Conservation (phyloP, 139 green algal genomes). For the Chlamydomonas sphaeroides region DNA sequence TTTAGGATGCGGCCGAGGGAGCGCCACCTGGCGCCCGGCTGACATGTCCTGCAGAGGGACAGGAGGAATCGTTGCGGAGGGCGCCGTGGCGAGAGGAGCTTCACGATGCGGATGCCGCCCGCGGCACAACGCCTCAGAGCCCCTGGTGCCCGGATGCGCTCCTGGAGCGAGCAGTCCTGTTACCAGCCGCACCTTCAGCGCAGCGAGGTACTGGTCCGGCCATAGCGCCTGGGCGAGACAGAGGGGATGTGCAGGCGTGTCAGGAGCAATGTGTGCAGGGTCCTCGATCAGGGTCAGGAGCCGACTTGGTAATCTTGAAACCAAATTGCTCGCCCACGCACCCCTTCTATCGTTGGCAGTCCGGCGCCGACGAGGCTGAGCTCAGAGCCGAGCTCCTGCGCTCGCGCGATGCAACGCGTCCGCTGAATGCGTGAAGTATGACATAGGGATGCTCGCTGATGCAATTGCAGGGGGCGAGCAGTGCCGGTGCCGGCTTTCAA, state of each 20-base stretch:
- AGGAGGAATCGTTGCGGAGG: neutral
- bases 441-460: no score
- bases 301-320: no score
- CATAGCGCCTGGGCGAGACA: slow-evolving; percentile 47
- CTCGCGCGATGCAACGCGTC: no score
- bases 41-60: neutral
- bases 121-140: neutral
- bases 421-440: no score
- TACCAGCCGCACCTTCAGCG: slow-evolving; percentile 42
- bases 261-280: neutral
- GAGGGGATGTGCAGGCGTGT: neutral
- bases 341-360: slow-evolving; percentile 61
- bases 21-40: slow-evolving; percentile 25
- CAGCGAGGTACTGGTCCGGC: slow-evolving; percentile 57
- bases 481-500: no score
- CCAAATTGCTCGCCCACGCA: slow-evolving; percentile 13
- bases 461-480: no score
- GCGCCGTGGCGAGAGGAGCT: neutral
- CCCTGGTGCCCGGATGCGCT: no score
- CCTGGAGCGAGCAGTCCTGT: no score
- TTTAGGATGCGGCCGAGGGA: slow-evolving; percentile 68
- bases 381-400: slow-evolving; percentile 27
- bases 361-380: slow-evolving; percentile 58
- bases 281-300: no score
- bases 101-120: neutral